phyloP scores from a whole-genome alignment of 768 basidiomycete species.

The Lactifluus subvellereus region DNA sequence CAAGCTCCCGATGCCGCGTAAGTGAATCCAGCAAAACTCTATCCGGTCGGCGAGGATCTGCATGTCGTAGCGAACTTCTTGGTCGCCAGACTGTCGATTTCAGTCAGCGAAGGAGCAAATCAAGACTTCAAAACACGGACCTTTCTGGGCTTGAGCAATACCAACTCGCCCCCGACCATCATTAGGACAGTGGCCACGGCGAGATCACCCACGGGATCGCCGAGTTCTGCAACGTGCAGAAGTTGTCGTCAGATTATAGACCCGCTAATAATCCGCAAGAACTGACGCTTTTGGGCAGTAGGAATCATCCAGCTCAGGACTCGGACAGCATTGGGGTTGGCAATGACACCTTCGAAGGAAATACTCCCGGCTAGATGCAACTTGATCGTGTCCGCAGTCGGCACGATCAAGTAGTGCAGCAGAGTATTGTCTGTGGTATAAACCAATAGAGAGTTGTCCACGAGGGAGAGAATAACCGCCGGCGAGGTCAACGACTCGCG shows the following conservation, averaged over 20 bases:
- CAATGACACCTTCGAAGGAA: conserved; percentile 85
- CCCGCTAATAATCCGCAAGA: background rate
- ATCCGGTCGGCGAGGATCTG: conserved; percentile 96
- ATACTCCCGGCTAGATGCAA: conserved; percentile 92
- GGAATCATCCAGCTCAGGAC: conserved; percentile 98
- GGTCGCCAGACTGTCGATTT: conserved; percentile 57
- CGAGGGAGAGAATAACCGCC: conserved; percentile 81
- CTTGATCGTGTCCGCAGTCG: conserved; percentile 75
- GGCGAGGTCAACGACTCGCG: conserved; percentile 70
- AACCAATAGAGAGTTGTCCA: conserved; percentile 91
- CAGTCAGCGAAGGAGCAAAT: background rate
- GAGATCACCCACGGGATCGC: conserved; percentile 90
- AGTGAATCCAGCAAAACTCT: conserved; percentile 98
- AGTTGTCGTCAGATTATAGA: conserved; percentile 3
- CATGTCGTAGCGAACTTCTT: conserved; percentile 95
- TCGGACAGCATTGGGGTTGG: conserved; percentile 74
- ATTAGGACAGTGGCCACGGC: conserved; percentile 93
- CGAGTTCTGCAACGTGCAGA: conserved; percentile 57
- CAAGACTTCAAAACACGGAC: conserved; percentile 33
- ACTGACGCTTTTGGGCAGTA: conserved; percentile 82
- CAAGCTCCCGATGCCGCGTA: conserved; percentile 85
- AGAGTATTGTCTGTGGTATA: conserved; percentile 94
- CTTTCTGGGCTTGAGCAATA: conserved; percentile 84
- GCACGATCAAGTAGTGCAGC: conserved; percentile 86
- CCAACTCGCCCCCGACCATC: conserved; percentile 88